Evolutionary conservation across 768 basidiomycete species (phyloP).

Genomic region (Xerocomus spinulosus): DNA sequence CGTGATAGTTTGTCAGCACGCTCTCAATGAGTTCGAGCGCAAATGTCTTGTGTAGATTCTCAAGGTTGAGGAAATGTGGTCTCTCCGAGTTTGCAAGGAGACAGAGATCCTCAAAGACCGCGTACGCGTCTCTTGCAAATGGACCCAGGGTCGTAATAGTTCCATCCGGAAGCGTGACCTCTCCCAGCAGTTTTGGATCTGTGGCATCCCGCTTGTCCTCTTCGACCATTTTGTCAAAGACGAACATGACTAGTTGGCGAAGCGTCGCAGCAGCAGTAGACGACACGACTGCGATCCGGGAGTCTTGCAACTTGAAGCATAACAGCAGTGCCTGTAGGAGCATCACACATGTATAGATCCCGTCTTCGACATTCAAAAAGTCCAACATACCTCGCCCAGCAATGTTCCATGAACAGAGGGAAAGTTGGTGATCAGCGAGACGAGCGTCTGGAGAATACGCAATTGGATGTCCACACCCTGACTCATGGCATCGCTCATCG

Average conservation of each 20-base stretch:
- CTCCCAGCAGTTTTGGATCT: slow-evolving; percentile 19
- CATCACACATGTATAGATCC: neutral
- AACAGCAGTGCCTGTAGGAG: slow-evolving; percentile 70
- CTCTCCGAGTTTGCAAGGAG: slow-evolving; percentile 79
- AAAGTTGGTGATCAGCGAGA: slow-evolving; percentile 88
- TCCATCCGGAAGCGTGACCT: slow-evolving; percentile 65
- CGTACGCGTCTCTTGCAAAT: slow-evolving; percentile 79
- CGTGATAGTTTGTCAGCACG: slow-evolving; percentile 87
- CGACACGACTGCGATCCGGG: slow-evolving; percentile 92
- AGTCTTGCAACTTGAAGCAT: slow-evolving; percentile 94
- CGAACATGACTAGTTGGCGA: slow-evolving; percentile 95
- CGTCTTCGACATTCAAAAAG: neutral
- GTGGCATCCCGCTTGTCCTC: slow-evolving; percentile 53
- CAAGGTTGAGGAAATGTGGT: slow-evolving; percentile 77
- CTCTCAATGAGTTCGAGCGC: slow-evolving; percentile 97
- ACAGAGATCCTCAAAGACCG: slow-evolving; percentile 90
- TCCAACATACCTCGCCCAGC: slow-evolving; percentile 67
- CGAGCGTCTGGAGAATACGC: slow-evolving; percentile 86
- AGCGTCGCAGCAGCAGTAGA: slow-evolving; percentile 96
- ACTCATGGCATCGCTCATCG: slow-evolving; percentile 81
- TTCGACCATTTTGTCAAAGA: slow-evolving; percentile 88
- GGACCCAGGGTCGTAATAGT: slow-evolving; percentile 59
- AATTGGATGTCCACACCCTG: slow-evolving; percentile 98
- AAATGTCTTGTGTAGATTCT: slow-evolving; percentile 85
- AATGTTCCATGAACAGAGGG: slow-evolving; percentile 73